Conservation (phyloP, 768 basidiomycete genomes). For the Suillus variegatus region DNA sequence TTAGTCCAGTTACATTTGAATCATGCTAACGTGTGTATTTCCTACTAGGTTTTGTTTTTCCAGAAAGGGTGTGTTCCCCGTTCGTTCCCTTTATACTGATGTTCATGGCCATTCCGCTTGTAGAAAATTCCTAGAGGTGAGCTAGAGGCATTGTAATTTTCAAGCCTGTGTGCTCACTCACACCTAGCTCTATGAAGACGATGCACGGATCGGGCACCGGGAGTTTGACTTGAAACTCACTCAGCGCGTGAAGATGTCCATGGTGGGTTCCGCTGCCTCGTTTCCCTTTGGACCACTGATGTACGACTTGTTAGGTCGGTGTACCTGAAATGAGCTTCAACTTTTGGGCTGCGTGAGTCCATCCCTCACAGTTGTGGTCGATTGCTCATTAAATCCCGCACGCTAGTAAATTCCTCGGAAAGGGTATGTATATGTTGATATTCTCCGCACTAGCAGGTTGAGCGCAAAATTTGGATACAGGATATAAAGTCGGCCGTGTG, state of each 20-base stretch:
- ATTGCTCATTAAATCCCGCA: slow-evolving; percentile 3
- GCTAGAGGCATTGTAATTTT: slow-evolving; percentile 5
- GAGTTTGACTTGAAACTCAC: slow-evolving; percentile 95
- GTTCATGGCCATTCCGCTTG: slow-evolving; percentile 19
- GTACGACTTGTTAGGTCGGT: slow-evolving; percentile 61
- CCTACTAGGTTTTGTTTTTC: slow-evolving; percentile 81
- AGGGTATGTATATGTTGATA: slow-evolving; percentile 45
- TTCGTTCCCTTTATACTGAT: slow-evolving; percentile 10
- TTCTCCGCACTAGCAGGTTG: not conserved
- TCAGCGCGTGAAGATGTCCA: slow-evolving; percentile 95
- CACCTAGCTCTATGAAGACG: slow-evolving; percentile 84
- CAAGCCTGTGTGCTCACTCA: not conserved
- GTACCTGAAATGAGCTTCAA: slow-evolving; percentile 95
- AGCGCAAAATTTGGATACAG: slow-evolving; percentile 33
- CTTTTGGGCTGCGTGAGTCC: slow-evolving; percentile 83
- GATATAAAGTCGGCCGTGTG: slow-evolving; percentile 94
- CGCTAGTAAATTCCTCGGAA: slow-evolving; percentile 77
- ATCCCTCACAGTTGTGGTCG: slow-evolving; percentile 4
- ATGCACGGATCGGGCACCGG: slow-evolving; percentile 89
- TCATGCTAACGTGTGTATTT: not conserved
- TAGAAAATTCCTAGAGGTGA: slow-evolving; percentile 82
- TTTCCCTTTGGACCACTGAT: not conserved
- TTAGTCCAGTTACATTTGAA: not conserved
- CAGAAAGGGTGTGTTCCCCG: slow-evolving; percentile 79
- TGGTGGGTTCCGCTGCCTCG: slow-evolving; percentile 55